Evolutionary conservation across 2,329 filamentous ascomycete genomes (phyloP), one percentile per base, ranked within the genome.

Genomic region (Rhexocercosporidium sp.): DNA sequence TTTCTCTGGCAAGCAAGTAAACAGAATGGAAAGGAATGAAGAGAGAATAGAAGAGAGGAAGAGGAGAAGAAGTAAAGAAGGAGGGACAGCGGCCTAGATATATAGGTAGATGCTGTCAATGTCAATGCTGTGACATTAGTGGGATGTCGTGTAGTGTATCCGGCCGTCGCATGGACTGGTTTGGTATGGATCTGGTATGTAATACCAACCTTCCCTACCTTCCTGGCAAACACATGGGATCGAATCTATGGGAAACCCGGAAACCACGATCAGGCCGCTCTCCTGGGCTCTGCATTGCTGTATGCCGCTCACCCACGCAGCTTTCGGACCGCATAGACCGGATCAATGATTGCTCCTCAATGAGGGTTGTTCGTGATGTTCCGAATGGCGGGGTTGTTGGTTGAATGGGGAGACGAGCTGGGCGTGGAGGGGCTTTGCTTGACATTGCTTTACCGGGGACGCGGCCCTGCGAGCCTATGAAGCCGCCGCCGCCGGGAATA

Each of bases 311-410:
- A 37, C 29, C 29, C 27, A 44, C 37, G 51, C 49, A 61, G 9
- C 39, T 68, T 66, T 73, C 74, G 73, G 73, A 69, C 72, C 73
- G 71, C 70, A 65, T 66, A 66, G 46, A 71, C 73, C 73, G 73
- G 62, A 37, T 63, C 66, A 68, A 64, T 66, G 66, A 66, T 66
- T 51, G 41, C 54, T 66, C 65, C 69, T 61, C 54, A 34, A 63
- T 68, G 29, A 66, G 64, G 59, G 47, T 25, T 44, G 64, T 66
- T 64, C 59, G 41, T 62, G 67, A 67, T 64, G 57, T 69, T 71
- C 68, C 62, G 59, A 34, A 71, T 71, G 70, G 71, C 70, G 71
- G 68, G 68, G 68, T 70, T 47, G 51, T 16, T 46, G 64, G 46
- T 51, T 47, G 51, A 66, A 47, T 60, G 44, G 51, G 56, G 47